These are phyloP conservation scores for Pseudocercospora eumusae DNA, from an alignment of 2,329 filamentous ascomycete genomes.

Conservation along the genomic window DNA sequence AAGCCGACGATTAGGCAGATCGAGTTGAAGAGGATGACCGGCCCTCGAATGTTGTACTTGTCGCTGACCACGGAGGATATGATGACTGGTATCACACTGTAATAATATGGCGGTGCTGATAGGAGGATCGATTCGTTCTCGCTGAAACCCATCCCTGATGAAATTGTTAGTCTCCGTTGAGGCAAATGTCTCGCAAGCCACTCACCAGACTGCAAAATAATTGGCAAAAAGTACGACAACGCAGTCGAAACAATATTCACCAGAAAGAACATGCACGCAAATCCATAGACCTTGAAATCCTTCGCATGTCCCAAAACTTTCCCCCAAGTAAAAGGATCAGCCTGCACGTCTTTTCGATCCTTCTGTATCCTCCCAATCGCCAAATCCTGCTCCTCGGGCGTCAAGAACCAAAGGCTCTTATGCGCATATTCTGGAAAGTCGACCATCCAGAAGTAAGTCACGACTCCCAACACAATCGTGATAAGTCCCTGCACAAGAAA, in stretches of 20 bases:
- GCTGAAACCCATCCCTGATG: conserved; percentile 45
- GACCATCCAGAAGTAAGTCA: conserved; percentile 70
- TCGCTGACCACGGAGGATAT: conserved; percentile 65
- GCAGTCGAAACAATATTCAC: conserved; percentile 67
- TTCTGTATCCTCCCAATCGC: conserved; percentile 60
- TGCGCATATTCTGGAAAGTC: conserved; percentile 66
- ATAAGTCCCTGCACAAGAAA: conserved; percentile 67
- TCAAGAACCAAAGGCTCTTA: conserved; percentile 60
- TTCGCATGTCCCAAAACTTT: conserved; percentile 59
- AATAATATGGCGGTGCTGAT: conserved; percentile 68
- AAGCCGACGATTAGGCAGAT: conserved; percentile 64
- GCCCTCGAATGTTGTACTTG: conserved; percentile 60
- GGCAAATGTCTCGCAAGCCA: background rate
- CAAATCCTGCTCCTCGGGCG: conserved; percentile 56
- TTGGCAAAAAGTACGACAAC: conserved; percentile 65
- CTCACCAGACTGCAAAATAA: conserved; percentile 42
- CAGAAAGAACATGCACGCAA: conserved; percentile 65
- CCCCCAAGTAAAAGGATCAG: conserved; percentile 58
- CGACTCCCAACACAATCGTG: conserved; percentile 57
- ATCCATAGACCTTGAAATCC: conserved; percentile 65
- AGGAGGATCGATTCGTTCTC: conserved; percentile 57
- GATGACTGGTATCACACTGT: conserved; percentile 64
- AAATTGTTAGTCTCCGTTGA: background rate
- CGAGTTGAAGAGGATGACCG: conserved; percentile 66
- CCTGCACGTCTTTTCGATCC: conserved; percentile 62